These are phyloP conservation scores for Polyporus tsugae DNA, from an alignment of 1,284 basidiomycete species.

Conservation along the genomic window DNA sequence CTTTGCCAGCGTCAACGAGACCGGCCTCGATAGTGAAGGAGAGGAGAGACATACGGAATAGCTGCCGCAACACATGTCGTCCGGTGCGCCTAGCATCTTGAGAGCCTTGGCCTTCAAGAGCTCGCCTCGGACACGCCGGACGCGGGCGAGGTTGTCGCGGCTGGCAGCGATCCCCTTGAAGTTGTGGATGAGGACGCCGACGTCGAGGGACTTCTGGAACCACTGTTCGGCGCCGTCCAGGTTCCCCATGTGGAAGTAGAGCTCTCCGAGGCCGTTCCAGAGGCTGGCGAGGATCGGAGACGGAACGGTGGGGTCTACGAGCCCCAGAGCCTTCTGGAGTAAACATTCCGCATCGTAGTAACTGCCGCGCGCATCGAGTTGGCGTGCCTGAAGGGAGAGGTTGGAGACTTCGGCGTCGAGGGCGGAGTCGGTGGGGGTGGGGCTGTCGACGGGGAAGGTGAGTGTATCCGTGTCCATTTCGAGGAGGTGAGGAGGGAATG, in stretches of 20 bases:
- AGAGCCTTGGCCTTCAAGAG: constrained; percentile 40
- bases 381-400: constrained; percentile 34
- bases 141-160: constrained; percentile 44
- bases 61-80: constrained; percentile 42
- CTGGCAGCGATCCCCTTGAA: constrained; percentile 44
- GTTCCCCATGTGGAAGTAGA: constrained; percentile 43
- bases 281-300: constrained; percentile 36
- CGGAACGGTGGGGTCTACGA: constrained; percentile 34
- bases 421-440: constrained; percentile 8
- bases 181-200: constrained; percentile 33
- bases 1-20: not conserved
- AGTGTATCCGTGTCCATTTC: constrained; percentile 3
- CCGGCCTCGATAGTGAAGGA: too few species aligned
- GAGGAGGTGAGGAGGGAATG: not conserved
- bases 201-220: constrained; percentile 39
- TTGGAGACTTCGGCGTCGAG: constrained; percentile 25
- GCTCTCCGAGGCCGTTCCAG: constrained; percentile 44
- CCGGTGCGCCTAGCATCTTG: constrained; percentile 35
- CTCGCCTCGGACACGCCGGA: constrained; percentile 42
- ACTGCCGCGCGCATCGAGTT: constrained; percentile 37
- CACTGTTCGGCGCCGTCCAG: constrained; percentile 46
- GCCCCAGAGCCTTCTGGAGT: constrained; percentile 39
- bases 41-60: constrained; percentile 23
- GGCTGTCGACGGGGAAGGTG: not conserved
- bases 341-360: constrained; percentile 39